Conservation (phyloP, 331 rosid genomes). For the Erythrophleum ivorense region DNA sequence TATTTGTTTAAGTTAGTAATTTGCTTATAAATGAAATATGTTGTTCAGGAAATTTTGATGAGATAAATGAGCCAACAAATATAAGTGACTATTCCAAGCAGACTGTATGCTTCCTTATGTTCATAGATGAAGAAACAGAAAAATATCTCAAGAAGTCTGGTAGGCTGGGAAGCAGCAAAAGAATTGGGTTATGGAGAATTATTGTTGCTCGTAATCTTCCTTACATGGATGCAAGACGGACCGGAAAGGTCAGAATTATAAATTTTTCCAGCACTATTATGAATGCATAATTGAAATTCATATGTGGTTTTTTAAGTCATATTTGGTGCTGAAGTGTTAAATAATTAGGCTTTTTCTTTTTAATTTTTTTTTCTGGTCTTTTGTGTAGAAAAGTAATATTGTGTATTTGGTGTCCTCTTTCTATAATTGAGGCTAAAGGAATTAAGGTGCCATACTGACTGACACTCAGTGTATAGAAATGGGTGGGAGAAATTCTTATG, state of each 20-base stretch:
- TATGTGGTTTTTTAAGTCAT: conserved; percentile 19
- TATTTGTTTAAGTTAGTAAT: conserved; percentile 31
- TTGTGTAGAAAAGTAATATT: conserved; percentile 5
- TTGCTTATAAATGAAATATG: conserved; percentile 39
- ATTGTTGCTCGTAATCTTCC: conserved; percentile 83
- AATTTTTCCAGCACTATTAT: conserved; percentile 21
- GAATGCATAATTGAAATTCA: conserved; percentile 33
- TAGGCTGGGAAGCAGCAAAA: conserved; percentile 61
- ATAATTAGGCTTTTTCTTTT: not conserved
- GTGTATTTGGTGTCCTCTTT: conserved; percentile 11
- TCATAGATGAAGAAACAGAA: conserved; percentile 85
- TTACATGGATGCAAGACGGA: conserved; percentile 79
- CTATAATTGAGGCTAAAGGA: conserved; percentile 3
- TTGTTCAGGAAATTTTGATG: conserved; percentile 84
- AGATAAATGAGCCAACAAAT: conserved; percentile 80
- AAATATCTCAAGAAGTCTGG: conserved; percentile 62
- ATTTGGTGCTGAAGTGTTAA: conserved; percentile 16
- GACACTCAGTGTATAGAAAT: not conserved
- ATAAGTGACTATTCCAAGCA: conserved; percentile 73
- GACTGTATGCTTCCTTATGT: conserved; percentile 90
- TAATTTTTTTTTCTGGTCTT: conserved; percentile 18
- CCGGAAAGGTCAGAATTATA: conserved; percentile 78
- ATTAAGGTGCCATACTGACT: conserved; percentile 13
- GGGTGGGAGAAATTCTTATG: conserved; percentile 25
- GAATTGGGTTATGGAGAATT: conserved; percentile 85